Evolutionary conservation across 805 yeast species (phyloP), one percentile per base, ranked within the genome.

Genomic region (Tetrapisispora pingtungensis): DNA sequence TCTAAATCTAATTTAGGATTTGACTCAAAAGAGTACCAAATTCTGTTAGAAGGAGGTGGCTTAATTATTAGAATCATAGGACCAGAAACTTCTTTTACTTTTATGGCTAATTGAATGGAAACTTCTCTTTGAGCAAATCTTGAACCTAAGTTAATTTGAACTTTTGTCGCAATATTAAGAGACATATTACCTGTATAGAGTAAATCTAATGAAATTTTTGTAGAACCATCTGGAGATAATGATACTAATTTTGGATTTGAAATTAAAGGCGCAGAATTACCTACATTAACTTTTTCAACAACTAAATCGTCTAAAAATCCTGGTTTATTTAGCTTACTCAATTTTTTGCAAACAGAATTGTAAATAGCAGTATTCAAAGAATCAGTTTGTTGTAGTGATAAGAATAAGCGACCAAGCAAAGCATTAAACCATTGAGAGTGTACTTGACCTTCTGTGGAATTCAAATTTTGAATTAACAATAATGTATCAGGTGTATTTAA

Each of bases 401-500:
- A 66, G 56, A 89, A 93, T 12, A 90, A 51, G 46, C 98, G 70
- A 0, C 97, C 97, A 13, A 84, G 52, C 2, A 89, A 49, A 0
- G 96, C 96, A 63, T 93, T 93, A 19, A 93, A 62, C 98, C 97
- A 93, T 56, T 84, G 79, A 0, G 94, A 79, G 19, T 85, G 82
- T 26, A 83, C 63, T 55, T 87, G 93, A 1, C 86, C 87, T 53
- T 85, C 94, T 0, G 89, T 77, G 1, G 95, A 80, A 57, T 89
- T 84, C 33, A 89, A 63, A 1, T 81, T 75, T 51, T 83, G 88
- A 43, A 87, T 84, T 49, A 93, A 67, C 40, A 75, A 76, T 43
- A 86, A 72, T 71, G 84, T 77, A 56, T 87, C 85, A 3, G 72
- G 67, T 0, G 94, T 84, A 33, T 73, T 73, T 54, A 79, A 81